Evolutionary conservation across 2,329 filamentous ascomycete genomes (phyloP).

Genomic region (Pleomassaria siparia): DNA sequence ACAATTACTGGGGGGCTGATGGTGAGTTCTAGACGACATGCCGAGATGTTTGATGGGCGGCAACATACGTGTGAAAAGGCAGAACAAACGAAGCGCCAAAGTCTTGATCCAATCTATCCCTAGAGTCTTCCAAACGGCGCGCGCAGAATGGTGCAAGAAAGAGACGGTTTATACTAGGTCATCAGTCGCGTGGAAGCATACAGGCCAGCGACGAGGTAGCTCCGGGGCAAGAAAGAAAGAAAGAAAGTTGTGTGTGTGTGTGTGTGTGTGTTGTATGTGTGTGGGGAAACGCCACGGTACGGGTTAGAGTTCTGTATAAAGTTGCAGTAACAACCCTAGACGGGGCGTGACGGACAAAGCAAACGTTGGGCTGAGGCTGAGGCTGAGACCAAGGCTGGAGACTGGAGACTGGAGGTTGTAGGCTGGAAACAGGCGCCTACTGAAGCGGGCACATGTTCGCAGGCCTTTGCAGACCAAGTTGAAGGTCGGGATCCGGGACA

Average conservation of each 20-base stretch:
- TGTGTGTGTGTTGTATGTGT: too few relatives aligned
- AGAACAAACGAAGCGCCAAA: constrained; percentile 42
- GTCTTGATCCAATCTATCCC: constrained; percentile 47
- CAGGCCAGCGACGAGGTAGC: constrained; percentile 29
- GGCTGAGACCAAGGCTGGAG: too few relatives aligned
- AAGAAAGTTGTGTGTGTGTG: too few relatives aligned
- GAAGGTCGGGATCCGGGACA: too few relatives aligned
- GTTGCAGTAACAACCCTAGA: constrained; percentile 31
- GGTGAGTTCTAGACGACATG: constrained; percentile 21
- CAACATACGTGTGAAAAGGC: constrained; percentile 38
- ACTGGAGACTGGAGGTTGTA: too few relatives aligned
- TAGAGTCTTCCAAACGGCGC: constrained; percentile 41
- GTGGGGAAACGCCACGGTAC: constrained; percentile 43
- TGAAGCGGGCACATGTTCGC: constrained; percentile 42
- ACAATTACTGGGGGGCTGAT: constrained; percentile 27
- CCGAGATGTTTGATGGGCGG: constrained; percentile 4
- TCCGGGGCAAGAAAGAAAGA: constrained; percentile 34
- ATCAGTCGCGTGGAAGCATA: constrained; percentile 39
- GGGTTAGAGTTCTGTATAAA: constrained; percentile 33
- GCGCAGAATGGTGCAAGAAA: constrained; percentile 38
- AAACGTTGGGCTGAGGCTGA: constrained; percentile 26
- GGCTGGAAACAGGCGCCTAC: constrained; percentile 34
- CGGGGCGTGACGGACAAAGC: constrained; percentile 31
- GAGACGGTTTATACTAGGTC: constrained; percentile 36
- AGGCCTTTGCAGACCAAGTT: constrained; percentile 25